phyloP scores from a whole-genome alignment of 2,329 filamentous ascomycete species.

The Diaporthe caulivora region DNA sequence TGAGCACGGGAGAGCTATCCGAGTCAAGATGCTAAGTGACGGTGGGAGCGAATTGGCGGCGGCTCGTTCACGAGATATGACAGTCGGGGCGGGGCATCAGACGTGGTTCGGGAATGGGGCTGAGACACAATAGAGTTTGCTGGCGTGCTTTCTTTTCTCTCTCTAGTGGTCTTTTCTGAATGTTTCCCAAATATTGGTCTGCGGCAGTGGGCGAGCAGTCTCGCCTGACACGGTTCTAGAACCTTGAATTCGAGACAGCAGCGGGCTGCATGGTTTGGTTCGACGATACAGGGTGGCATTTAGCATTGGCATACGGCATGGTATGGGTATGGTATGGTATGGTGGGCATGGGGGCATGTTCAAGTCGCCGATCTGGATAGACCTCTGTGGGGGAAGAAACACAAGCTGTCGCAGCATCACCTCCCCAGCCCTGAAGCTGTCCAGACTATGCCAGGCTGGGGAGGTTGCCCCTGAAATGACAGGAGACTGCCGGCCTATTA shows the following conservation, averaged over 20 bases:
- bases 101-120: conserved; percentile 28
- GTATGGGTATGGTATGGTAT: neutral
- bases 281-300: neutral
- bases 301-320: conserved; percentile 10
- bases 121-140: conserved; percentile 24
- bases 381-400: conserved; percentile 29
- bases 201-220: neutral
- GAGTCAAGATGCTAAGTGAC: conserved; percentile 4
- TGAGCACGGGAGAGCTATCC: neutral
- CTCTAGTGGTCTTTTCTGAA: neutral
- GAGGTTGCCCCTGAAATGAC: conserved; percentile 3
- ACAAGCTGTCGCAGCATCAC: conserved; percentile 33
- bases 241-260: conserved; percentile 28
- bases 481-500: neutral
- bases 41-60: neutral
- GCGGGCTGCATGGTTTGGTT: conserved; percentile 18
- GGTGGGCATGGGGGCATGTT: neutral
- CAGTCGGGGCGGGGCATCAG: neutral
- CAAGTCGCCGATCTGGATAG: neutral
- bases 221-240: conserved; percentile 22
- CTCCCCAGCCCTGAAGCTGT: conserved; percentile 2
- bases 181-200: conserved; percentile 5
- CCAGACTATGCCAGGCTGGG: conserved; percentile 24
- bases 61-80: neutral
- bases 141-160: neutral